Evolutionary conservation across 1,284 basidiomycete genomes (phyloP).

Genomic region (Boletus subluridellus): DNA sequence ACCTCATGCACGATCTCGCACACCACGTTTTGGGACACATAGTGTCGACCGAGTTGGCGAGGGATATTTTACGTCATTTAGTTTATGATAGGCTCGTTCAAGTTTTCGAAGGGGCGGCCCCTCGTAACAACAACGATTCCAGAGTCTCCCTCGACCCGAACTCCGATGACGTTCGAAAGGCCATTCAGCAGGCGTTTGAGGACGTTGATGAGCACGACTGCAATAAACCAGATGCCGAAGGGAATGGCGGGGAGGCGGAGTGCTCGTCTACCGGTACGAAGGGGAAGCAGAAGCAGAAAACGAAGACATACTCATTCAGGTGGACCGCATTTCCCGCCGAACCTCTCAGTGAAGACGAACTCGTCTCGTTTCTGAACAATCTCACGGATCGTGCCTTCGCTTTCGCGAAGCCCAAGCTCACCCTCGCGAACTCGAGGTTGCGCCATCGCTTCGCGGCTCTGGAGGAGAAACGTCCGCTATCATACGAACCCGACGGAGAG

Average conservation of each 20-base stretch:
- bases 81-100: neutral
- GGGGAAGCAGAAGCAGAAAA: neutral
- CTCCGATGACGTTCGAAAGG: neutral
- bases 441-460: constrained; percentile 7
- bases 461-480: no score
- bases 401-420: neutral
- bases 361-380: no score
- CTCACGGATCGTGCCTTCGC: no score
- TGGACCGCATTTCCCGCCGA: neutral
- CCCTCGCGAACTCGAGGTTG: no score
- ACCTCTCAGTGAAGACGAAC: no score
- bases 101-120: neutral
- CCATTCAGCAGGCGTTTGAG: constrained; percentile 1
- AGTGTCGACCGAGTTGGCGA: constrained; percentile 1
- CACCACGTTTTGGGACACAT: constrained; percentile 6
- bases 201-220: constrained; percentile 1
- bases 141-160: no score
- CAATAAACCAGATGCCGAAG: neutral
- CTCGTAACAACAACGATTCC: neutral
- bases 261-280: neutral
- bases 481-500: neutral
- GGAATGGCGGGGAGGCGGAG: neutral
- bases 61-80: neutral
- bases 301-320: constrained; percentile 3
- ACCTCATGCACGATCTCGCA: constrained; percentile 7